Percentiles rank a stretch among this genome's conserved stretches.
phyloP scores from a whole-genome alignment of 2,329 filamentous ascomycete species.

The Pyrenochaeta sp. region DNA sequence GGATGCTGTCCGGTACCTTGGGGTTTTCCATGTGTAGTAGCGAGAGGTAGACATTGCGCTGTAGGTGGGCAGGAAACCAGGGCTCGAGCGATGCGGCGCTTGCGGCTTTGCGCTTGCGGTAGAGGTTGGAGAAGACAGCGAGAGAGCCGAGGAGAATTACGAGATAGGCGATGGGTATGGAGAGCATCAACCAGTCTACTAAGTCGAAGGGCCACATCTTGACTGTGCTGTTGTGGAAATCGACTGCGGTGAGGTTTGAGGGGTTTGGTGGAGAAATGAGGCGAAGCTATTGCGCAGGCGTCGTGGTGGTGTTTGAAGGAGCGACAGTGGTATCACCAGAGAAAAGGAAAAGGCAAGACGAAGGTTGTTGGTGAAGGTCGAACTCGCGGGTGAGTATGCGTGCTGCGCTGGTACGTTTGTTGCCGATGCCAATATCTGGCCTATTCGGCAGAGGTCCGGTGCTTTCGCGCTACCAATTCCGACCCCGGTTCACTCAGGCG shows the following conservation, averaged over 20 bases:
- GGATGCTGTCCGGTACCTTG: conserved; percentile 79
- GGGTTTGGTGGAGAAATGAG: not conserved
- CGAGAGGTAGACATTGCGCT: conserved; percentile 93
- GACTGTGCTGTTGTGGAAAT: conserved; percentile 6
- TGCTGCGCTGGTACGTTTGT: conserved; percentile 4
- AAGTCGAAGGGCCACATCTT: conserved; percentile 53
- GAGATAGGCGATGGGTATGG: conserved; percentile 89
- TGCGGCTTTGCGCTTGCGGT: conserved; percentile 85
- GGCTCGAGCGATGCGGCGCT: conserved; percentile 86
- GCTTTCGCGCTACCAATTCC: conserved; percentile 15
- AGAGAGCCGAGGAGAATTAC: conserved; percentile 86
- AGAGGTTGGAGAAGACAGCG: conserved; percentile 90
- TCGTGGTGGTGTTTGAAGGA: conserved; percentile 18
- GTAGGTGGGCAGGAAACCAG: conserved; percentile 91
- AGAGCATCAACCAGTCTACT: conserved; percentile 83
- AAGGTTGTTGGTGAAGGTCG: conserved; percentile 12
- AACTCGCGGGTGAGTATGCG: conserved; percentile 5
- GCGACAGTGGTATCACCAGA: conserved; percentile 21
- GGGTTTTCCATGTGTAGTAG: conserved; percentile 82
- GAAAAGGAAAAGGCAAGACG: conserved; percentile 8
- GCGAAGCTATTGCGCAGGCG: not conserved
- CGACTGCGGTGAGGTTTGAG: not conserved
- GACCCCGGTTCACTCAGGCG: conserved; percentile 12
- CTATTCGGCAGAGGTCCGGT: conserved; percentile 25
- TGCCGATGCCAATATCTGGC: conserved; percentile 37